A percentile compares a stretch with the other conserved stretches of the same genome.
Conservation (phyloP, 768 basidiomycete genomes). For the Phanerochaete sordida region DNA sequence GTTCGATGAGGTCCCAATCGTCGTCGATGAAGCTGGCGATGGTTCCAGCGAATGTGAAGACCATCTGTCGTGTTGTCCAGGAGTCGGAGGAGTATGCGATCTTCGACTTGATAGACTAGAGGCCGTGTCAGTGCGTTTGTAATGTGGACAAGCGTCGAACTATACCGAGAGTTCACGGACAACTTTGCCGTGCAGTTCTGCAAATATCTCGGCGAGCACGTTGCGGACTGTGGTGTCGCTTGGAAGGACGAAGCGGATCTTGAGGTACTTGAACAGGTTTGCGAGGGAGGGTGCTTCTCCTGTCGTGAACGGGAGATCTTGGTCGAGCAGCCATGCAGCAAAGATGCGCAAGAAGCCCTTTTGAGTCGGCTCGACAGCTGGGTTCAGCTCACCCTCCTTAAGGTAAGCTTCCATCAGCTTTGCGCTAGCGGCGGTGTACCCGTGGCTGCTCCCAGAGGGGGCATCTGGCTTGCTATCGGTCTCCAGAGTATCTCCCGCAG, state of each 20-base stretch:
- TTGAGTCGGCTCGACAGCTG: constrained; percentile 20
- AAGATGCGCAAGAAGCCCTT: constrained; percentile 20
- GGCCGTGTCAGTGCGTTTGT: too few relatives aligned
- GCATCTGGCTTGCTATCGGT: too few relatives aligned
- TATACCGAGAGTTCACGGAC: constrained; percentile 19
- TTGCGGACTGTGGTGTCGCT: constrained; percentile 27
- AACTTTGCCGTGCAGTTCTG: constrained; percentile 18
- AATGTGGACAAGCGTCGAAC: neutral
- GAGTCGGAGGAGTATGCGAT: constrained; percentile 14
- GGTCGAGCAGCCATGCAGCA: constrained; percentile 24
- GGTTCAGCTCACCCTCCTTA: constrained; percentile 33
- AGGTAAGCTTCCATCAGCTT: constrained; percentile 29
- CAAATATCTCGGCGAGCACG: constrained; percentile 1
- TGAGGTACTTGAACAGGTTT: constrained; percentile 13
- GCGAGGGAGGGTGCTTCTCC: constrained; percentile 17
- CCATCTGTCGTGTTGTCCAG: constrained; percentile 19
- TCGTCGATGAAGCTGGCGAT: constrained; percentile 17
- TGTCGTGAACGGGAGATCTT: constrained; percentile 24
- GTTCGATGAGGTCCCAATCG: constrained; percentile 18
- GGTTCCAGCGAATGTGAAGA: constrained; percentile 18
- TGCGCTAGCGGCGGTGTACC: constrained; percentile 11
- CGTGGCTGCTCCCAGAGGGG: too few relatives aligned
- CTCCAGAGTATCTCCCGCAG: neutral
- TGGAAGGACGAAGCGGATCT: constrained; percentile 18
- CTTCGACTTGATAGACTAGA: constrained; percentile 12